Percentiles rank a stretch among this genome's conserved stretches.
phyloP scores from a whole-genome alignment of 768 basidiomycete genomes.

The Pholiota microspora region DNA sequence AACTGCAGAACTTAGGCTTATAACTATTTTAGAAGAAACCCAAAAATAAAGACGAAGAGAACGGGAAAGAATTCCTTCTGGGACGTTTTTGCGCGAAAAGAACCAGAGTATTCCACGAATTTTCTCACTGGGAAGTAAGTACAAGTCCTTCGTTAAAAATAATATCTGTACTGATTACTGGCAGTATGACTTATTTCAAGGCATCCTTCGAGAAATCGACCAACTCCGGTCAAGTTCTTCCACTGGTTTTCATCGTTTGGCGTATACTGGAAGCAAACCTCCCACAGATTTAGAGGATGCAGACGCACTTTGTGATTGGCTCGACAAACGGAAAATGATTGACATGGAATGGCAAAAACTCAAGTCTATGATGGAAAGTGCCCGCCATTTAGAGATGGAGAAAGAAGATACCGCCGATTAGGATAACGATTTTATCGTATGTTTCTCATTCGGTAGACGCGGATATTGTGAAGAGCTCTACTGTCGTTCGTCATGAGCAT shows the following conservation, averaged over 20 bases:
- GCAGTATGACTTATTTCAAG: conserved; percentile 65
- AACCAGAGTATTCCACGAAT: conserved; percentile 64
- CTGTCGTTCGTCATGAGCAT: not conserved
- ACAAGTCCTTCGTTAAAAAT: not conserved
- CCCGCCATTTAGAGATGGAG: conserved; percentile 58
- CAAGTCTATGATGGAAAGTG: conserved; percentile 72
- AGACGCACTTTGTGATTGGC: conserved; percentile 81
- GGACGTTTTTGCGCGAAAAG: conserved; percentile 81
- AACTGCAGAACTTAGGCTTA: not conserved
- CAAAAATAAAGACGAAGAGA: conserved; percentile 15
- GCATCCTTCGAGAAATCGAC: conserved; percentile 57
- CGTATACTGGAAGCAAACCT: conserved; percentile 54
- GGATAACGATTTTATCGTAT: conserved; percentile 1
- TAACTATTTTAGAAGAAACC: not conserved
- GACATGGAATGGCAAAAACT: conserved; percentile 69
- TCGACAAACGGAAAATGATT: conserved; percentile 67
- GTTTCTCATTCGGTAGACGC: not conserved
- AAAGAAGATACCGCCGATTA: conserved; percentile 33
- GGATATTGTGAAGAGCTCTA: not conserved
- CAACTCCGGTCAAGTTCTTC: conserved; percentile 40
- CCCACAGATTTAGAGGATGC: conserved; percentile 69
- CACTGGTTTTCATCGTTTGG: conserved; percentile 54
- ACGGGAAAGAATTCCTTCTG: conserved; percentile 48
- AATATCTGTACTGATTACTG: conserved; percentile 3
- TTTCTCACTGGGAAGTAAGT: conserved; percentile 83